Conservation (phyloP, 148 eudicot species). For the Amaranthus cruentus region DNA sequence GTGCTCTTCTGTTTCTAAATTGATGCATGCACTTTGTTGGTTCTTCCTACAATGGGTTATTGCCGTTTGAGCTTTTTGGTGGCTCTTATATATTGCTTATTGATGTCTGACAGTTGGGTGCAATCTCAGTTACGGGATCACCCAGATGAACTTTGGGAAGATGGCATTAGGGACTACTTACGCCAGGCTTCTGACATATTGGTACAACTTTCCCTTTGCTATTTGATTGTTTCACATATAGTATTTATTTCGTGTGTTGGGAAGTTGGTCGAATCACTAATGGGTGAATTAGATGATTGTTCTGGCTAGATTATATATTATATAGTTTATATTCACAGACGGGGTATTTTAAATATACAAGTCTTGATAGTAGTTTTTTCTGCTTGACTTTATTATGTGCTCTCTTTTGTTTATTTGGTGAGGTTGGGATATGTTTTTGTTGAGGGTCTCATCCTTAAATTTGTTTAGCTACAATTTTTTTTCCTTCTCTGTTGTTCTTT, state of each 20-base stretch:
- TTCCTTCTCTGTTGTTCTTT: not conserved
- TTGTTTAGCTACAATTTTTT: not conserved
- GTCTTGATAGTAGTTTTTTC: not conserved
- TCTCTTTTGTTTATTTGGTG: not conserved
- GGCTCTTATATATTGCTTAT: conserved; percentile 14
- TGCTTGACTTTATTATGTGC: not conserved
- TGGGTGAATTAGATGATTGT: not conserved
- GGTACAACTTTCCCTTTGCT: conserved; percentile 33
- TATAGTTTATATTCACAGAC: not conserved
- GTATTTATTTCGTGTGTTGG: not conserved
- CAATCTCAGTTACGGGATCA: conserved; percentile 79
- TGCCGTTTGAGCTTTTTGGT: not conserved
- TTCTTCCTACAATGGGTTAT: not conserved
- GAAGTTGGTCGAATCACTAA: not conserved
- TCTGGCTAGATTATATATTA: not conserved
- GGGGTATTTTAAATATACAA: not conserved
- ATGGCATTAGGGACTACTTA: conserved; percentile 74
- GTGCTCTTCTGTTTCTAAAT: not conserved
- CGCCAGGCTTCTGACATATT: conserved; percentile 60
- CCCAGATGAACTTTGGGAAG: conserved; percentile 98
- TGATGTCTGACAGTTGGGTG: conserved; percentile 70
- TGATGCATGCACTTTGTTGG: not conserved
- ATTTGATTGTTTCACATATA: not conserved
- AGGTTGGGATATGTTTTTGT: not conserved
- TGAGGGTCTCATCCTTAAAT: not conserved